Conservation (phyloP, 768 basidiomycete species). For the Amanita thiersii region DNA sequence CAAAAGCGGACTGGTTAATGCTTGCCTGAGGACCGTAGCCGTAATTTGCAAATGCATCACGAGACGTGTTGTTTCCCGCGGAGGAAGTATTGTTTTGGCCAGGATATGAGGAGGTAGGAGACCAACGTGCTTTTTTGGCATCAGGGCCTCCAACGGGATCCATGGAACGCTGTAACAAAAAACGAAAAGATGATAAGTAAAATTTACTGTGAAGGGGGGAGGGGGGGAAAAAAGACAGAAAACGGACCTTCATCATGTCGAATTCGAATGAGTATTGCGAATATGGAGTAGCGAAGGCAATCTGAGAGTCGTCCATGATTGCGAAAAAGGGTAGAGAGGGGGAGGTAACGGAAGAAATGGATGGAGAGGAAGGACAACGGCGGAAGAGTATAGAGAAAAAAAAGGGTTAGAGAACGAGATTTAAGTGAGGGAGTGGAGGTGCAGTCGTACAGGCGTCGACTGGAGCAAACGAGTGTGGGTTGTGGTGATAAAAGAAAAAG, state of each 20-base stretch:
- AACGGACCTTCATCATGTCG: slow-evolving; percentile 86
- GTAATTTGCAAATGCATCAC: slow-evolving; percentile 79
- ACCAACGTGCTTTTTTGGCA: slow-evolving; percentile 88
- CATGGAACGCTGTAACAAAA: slow-evolving; percentile 63
- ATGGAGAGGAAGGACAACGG: slow-evolving; percentile 43
- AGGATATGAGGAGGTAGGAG: slow-evolving; percentile 50
- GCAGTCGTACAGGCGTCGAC: slow-evolving; percentile 9
- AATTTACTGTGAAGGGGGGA: slow-evolving; percentile 6
- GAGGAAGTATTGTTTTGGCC: slow-evolving; percentile 27
- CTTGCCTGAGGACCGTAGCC: slow-evolving; percentile 75
- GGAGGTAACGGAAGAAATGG: slow-evolving; percentile 25
- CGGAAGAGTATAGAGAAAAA: slow-evolving; percentile 37
- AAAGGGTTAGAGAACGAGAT: slow-evolving; percentile 27
- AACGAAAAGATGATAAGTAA: not conserved
- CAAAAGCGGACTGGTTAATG: slow-evolving; percentile 49
- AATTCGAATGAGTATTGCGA: slow-evolving; percentile 69
- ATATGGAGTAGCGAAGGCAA: slow-evolving; percentile 63
- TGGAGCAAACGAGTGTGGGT: slow-evolving; percentile 20
- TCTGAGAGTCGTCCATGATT: slow-evolving; percentile 68
- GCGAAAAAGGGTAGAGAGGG: slow-evolving; percentile 19
- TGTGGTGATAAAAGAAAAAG: slow-evolving; percentile 18
- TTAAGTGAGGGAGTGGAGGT: slow-evolving; percentile 7
- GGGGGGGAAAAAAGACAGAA: slow-evolving; percentile 2
- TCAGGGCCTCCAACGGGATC: slow-evolving; percentile 76
- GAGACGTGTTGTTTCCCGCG: slow-evolving; percentile 29